Percentiles rank a stretch among this genome's conserved stretches.
Evolutionary conservation across 305 asterid genomes (phyloP).

Genomic region (Andrographis paniculata): DNA sequence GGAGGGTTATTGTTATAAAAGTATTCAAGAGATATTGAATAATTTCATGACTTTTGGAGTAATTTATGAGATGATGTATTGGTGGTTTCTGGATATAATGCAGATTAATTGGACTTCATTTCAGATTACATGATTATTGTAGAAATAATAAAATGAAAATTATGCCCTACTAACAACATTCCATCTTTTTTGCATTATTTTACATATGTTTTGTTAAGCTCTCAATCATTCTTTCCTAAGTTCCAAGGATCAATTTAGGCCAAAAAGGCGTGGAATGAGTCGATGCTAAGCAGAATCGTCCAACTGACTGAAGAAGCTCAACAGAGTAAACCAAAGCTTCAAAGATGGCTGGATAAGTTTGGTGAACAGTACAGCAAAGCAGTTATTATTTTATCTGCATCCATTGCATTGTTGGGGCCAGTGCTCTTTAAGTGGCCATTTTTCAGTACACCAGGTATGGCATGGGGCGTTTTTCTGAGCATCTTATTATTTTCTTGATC

Average conservation of each 20-base stretch:
- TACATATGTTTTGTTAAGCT: too few species aligned
- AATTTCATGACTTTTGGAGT: too few species aligned
- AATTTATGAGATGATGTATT: too few species aligned
- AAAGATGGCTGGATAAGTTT: slow-evolving; percentile 94
- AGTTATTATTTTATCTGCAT: slow-evolving; percentile 65
- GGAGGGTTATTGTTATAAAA: too few species aligned
- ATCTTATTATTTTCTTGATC: not conserved
- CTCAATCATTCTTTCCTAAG: slow-evolving; percentile 14
- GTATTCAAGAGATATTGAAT: too few species aligned
- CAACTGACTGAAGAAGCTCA: slow-evolving; percentile 98
- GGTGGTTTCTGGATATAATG: too few species aligned
- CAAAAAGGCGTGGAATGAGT: slow-evolving; percentile 92
- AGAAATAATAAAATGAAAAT: too few species aligned
- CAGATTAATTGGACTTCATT: too few species aligned
- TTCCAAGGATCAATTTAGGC: slow-evolving; percentile 41
- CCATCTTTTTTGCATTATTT: too few species aligned
- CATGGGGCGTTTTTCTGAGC: not conserved
- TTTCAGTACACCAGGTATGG: slow-evolving; percentile 80
- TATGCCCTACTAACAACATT: too few species aligned
- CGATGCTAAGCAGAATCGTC: slow-evolving; percentile 82
- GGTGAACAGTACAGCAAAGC: slow-evolving; percentile 91
- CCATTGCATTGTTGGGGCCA: slow-evolving; percentile 85
- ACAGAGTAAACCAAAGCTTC: slow-evolving; percentile 91
- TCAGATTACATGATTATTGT: too few species aligned
- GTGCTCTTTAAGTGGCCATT: slow-evolving; percentile 91